Base-by-base conservation (phyloP, 2,329 filamentous ascomycete species). In the Ilyonectria robusta region DNA sequence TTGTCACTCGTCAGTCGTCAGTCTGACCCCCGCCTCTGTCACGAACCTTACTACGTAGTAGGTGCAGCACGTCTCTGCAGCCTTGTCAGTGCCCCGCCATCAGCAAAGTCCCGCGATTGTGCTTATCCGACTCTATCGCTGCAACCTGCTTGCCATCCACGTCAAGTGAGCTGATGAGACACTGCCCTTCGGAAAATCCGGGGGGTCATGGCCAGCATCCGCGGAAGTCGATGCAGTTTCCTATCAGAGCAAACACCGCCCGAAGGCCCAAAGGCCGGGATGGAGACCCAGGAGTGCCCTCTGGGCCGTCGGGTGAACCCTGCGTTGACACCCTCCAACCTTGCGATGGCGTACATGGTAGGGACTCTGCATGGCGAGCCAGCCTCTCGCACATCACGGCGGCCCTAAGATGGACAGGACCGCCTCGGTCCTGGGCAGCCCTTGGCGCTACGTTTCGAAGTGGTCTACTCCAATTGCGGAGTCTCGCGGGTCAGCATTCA, bases 21-120 rank as follows among this genome's bases (percentile, higher is more conserved):
- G 66, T 72, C 55, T 59, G n/a, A 40, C 51, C 73, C 70, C 73
- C 69, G 70, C 70, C 72, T 68, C 67, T 69, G 61, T 70, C 62
- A 67, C 62, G 63, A 75, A 73, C 64, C 58, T 59, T 69, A 6
- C 26, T 26, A 37, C 35, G 15, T 37, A 37, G 35, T 37, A 61
- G 63, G 62, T 67, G 66, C 70, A 70, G 46, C 57, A 69, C 7
- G 10, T 59, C 57, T 68, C 74, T 75, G 66, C 74, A 76, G 74
- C 74, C 74, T 76, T 76, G 74, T 63, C 59, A 63, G 64, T 67
- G 65, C 68, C 70, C 58, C 61, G 55, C 65, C 56, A 33, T 35
- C 64, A 50, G 62, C 59, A 65, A 21, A 35, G 50, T 53, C 33
- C 19, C 50, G 31, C 31, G n/a, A 53, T 37, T 35, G 50, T 35